Base-by-base conservation (phyloP, 202 grass and related monocot species). In the Alloteropsis angusta region DNA sequence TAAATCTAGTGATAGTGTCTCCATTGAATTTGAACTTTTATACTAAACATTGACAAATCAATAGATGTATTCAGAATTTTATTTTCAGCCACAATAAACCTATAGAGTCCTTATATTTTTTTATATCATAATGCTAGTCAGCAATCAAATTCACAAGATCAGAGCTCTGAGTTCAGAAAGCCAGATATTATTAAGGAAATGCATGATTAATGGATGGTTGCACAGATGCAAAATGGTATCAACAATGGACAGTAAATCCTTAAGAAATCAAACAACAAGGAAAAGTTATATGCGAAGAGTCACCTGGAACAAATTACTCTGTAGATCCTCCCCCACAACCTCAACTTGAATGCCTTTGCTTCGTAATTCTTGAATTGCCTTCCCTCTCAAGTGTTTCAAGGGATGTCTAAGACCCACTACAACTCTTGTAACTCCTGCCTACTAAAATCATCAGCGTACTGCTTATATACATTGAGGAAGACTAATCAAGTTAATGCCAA, bases 361-460 rank as follows among this genome's bases (percentile, higher is more conserved):
- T 92, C 83, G 86, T 54, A 97, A 61, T 64, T 78, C 83, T 77
- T 92, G 87, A 58, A 94, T 94, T 17, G 91, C 89, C 71, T 97
- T 97, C 15, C 91, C 95, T 83, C 91, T 76, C 78, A 97, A 70
- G 75, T 97, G 95, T 56, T 83, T 77, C 65, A 97, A 79, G 30
- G 95, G 91, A 68, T 97, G 87, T 70, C 91, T 89, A 62, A 97
- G 83, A 68, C 95, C 95, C 21, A 97, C 75, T 34, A 97, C 87
- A 50, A 90, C 95, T 80, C 91, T 91, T 79, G 85, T 85, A 38
- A 98, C 85, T 87, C 95, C 95, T 92, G 89, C 85, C 95, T 98
- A 88, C 88, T 82, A 64, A 48, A 93, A 83, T 68, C 6, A 63
- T 89, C 71, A 87, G 85, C 63, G n/a, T 70, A 59, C 25, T 5